phyloP scores from a whole-genome alignment of 371 early-diverging fungal genomes.

The Mortierella polycephala region DNA sequence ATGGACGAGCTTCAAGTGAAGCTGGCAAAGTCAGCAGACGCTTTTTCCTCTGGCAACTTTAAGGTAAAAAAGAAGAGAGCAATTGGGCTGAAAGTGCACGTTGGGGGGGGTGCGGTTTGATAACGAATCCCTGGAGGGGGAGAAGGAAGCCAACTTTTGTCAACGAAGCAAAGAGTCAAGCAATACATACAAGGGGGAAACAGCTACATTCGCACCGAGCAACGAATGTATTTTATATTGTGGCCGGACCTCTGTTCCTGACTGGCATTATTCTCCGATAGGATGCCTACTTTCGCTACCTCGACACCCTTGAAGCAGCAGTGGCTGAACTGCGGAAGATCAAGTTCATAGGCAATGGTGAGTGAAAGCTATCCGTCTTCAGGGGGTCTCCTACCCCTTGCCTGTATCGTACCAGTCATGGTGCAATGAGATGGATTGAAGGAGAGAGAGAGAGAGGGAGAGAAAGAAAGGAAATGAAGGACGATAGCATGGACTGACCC shows the following conservation, averaged over 20 bases:
- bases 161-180: too few species aligned
- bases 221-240: background rate
- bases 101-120: background rate
- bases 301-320: conserved; percentile 22
- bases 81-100: too few species aligned
- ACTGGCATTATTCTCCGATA: background rate
- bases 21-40: conserved; percentile 20
- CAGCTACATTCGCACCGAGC: too few species aligned
- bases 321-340: conserved; percentile 23
- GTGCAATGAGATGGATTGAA: too few species aligned
- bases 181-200: too few species aligned
- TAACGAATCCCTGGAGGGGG: background rate
- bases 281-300: conserved; percentile 26
- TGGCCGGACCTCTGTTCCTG: background rate
- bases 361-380: background rate
- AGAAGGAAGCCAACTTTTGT: too few species aligned
- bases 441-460: background rate
- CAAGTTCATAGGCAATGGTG: conserved; percentile 36
- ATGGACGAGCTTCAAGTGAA: conserved; percentile 29
- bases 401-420: background rate
- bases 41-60: conserved; percentile 13
- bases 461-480: background rate
- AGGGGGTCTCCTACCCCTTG: background rate
- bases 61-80: conserved; percentile 14
- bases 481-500: background rate